A percentile compares a stretch with the other conserved stretches of the same genome.
Conservation (phyloP, 768 basidiomycete species). For the Termitomyces sp. region DNA sequence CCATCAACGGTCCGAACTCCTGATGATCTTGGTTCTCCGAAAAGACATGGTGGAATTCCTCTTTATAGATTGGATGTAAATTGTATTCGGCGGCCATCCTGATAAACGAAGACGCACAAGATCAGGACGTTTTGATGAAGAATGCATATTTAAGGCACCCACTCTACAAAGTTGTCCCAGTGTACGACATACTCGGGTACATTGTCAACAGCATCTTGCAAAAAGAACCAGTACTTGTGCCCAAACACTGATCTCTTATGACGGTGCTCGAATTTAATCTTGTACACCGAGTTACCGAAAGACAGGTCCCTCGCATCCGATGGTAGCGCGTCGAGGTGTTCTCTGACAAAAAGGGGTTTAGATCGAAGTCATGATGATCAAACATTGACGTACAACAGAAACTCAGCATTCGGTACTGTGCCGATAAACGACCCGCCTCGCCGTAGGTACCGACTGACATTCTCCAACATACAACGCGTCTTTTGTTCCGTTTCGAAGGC, state of each 20-base stretch:
- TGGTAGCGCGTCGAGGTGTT: constrained; percentile 69
- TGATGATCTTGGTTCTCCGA: constrained; percentile 72
- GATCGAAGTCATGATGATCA: constrained; percentile 5
- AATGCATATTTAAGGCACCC: constrained; percentile 39
- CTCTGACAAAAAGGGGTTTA: constrained; percentile 36
- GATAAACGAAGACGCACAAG: neutral
- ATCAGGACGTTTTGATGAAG: neutral
- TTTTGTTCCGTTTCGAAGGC: constrained; percentile 92
- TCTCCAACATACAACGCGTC: constrained; percentile 87
- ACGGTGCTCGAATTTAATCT: constrained; percentile 79
- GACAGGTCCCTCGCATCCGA: constrained; percentile 62
- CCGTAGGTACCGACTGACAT: constrained; percentile 77
- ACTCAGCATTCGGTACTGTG: constrained; percentile 90
- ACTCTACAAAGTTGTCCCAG: constrained; percentile 92
- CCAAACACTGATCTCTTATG: constrained; percentile 67
- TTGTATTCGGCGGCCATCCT: constrained; percentile 86
- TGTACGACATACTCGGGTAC: constrained; percentile 97
- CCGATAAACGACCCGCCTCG: constrained; percentile 92
- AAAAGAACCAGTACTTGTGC: constrained; percentile 91
- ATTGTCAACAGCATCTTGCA: constrained; percentile 93
- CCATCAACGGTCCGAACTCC: constrained; percentile 81
- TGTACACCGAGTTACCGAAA: constrained; percentile 91
- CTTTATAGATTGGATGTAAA: constrained; percentile 70
- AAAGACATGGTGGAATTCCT: constrained; percentile 90
- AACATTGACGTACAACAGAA: constrained; percentile 64